Percentiles rank a stretch among this genome's conserved stretches.
phyloP scores from a whole-genome alignment of 1,139 yeast genomes.

The Debaryomycetaceae sp. region DNA sequence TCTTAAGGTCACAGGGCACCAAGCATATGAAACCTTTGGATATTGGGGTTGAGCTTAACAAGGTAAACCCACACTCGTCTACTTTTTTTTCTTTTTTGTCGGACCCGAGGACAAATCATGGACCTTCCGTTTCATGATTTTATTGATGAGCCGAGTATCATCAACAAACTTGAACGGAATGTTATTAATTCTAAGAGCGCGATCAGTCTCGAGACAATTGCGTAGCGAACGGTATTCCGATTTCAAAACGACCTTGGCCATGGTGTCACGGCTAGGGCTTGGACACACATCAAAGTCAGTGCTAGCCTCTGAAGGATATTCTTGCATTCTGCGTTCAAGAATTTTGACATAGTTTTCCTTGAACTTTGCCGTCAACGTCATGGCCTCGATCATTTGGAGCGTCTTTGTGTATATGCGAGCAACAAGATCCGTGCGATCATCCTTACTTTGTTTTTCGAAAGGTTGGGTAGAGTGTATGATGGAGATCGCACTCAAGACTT shows the following conservation, averaged over 20 bases:
- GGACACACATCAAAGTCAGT: conserved; percentile 5
- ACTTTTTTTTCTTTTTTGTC: conserved; percentile 4
- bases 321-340: conserved; percentile 20
- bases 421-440: conserved; percentile 22
- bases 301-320: conserved; percentile 29
- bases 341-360: conserved; percentile 20
- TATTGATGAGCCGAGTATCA: conserved; percentile 47
- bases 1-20: no score
- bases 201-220: conserved; percentile 24
- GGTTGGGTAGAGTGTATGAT: conserved; percentile 23
- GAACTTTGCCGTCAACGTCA: conserved; percentile 27
- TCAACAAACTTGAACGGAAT: conserved; percentile 29
- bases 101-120: conserved; percentile 9
- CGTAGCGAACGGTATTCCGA: conserved; percentile 43
- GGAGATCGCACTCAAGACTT: conserved; percentile 35
- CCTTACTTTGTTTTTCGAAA: conserved; percentile 16
- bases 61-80: no score
- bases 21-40: no score
- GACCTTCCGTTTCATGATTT: conserved; percentile 42
- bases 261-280: conserved; percentile 11
- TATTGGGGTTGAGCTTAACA: no score
- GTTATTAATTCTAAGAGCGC: conserved; percentile 17
- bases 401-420: conserved; percentile 36
- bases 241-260: conserved; percentile 45
- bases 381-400: conserved; percentile 33